Conservation (phyloP, 257 asterid genomes). For the Verbena officinalis region DNA sequence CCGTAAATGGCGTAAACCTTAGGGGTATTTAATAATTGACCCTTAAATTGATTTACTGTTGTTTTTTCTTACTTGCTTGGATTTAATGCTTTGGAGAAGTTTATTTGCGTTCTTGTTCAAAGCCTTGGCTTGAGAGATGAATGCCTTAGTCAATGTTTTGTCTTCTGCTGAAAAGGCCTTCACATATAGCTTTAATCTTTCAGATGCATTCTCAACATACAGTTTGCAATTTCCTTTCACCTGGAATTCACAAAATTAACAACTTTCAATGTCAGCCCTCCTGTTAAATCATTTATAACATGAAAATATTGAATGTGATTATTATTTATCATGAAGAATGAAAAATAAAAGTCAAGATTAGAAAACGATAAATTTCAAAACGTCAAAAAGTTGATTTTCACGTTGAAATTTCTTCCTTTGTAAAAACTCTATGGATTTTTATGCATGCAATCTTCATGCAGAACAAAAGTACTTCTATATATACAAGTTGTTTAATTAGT, state of each 20-base stretch:
- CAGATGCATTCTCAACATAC: slow-evolving; percentile 60
- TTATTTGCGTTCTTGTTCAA: slow-evolving; percentile 50
- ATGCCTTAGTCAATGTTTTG: slow-evolving; percentile 42
- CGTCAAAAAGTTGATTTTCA: too few species aligned
- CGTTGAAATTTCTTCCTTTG: not conserved
- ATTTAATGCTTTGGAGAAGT: slow-evolving; percentile 53
- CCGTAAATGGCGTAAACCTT: too few species aligned
- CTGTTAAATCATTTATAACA: not conserved
- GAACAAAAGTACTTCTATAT: too few species aligned
- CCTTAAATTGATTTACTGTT: too few species aligned
- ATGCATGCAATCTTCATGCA: slow-evolving; percentile 29
- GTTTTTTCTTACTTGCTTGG: slow-evolving; percentile 63
- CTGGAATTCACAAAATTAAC: slow-evolving; percentile 38
- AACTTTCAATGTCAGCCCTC: not conserved
- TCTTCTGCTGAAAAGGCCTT: slow-evolving; percentile 74
- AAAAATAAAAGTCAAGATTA: too few species aligned
- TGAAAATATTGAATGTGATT: too few species aligned
- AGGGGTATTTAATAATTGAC: too few species aligned
- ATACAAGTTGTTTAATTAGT: not conserved
- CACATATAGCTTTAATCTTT: slow-evolving; percentile 52
- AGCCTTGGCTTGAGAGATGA: slow-evolving; percentile 61
- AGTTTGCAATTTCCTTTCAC: slow-evolving; percentile 62
- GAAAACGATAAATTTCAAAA: too few species aligned
- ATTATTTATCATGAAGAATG: too few species aligned
- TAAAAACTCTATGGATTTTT: not conserved